These are phyloP conservation scores for Crassisporium funariophilum DNA, from an alignment of 768 basidiomycete species.

Conservation along the genomic window DNA sequence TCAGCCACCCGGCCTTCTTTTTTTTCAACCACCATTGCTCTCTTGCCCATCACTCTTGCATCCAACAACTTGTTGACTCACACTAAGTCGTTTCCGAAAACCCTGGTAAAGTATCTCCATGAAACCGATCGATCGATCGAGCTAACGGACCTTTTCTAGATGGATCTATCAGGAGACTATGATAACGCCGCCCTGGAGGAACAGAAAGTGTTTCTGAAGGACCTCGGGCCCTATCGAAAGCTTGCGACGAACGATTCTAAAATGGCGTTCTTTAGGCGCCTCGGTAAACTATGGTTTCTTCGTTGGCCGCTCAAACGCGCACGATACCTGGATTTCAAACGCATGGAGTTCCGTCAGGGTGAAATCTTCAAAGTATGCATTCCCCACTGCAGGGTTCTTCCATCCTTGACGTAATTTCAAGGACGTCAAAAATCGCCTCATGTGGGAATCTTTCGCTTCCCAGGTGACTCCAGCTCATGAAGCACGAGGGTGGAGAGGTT, in stretches of 20 bases:
- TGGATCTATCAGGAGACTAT: too few relatives aligned
- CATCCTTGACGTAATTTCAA: too few relatives aligned
- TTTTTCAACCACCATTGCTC: slow-evolving; percentile 1
- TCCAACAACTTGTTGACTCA: background rate
- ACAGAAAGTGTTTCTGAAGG: too few relatives aligned
- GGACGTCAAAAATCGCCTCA: too few relatives aligned
- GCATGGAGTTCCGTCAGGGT: background rate
- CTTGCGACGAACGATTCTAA: background rate
- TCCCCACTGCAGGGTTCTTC: background rate
- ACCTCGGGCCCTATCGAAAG: slow-evolving; percentile 1
- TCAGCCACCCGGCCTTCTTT: background rate
- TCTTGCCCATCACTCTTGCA: background rate
- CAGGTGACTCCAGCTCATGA: too few relatives aligned
- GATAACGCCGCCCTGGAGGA: too few relatives aligned
- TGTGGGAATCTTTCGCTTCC: too few relatives aligned
- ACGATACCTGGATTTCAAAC: background rate
- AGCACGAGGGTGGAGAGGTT: too few relatives aligned
- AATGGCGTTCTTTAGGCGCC: background rate
- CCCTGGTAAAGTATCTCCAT: too few relatives aligned
- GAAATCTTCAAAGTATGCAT: background rate
- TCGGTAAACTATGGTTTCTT: slow-evolving; percentile 1
- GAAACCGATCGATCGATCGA: too few relatives aligned
- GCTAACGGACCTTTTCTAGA: too few relatives aligned
- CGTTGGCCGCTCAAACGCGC: background rate
- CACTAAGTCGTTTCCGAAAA: too few relatives aligned